These are phyloP conservation scores for Euphrasia arctica DNA, from an alignment of 305 asterid genomes.

Conservation along the genomic window DNA sequence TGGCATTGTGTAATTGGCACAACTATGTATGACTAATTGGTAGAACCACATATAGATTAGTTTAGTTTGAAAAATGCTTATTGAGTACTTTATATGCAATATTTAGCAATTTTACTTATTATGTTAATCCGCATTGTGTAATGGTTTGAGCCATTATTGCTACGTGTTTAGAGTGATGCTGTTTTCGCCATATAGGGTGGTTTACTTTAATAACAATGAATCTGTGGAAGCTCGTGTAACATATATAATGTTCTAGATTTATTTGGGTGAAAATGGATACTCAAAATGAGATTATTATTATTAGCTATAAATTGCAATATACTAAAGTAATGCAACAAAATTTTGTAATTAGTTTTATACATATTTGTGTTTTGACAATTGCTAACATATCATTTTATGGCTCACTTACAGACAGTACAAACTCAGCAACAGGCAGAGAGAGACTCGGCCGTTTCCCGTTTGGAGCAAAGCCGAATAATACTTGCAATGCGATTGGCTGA, in stretches of 20 bases:
- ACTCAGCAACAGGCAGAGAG: constrained; percentile 79
- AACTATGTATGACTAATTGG: background rate
- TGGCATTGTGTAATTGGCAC: background rate
- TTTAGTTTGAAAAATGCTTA: background rate
- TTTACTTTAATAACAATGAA: background rate
- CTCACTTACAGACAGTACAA: constrained; percentile 63
- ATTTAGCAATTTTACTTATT: background rate
- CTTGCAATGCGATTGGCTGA: constrained; percentile 93
- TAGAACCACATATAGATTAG: constrained; percentile 1
- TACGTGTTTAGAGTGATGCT: background rate
- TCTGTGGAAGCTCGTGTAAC: background rate
- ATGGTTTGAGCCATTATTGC: background rate
- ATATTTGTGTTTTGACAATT: background rate
- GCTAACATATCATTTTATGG: constrained; percentile 7
- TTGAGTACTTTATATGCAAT: background rate
- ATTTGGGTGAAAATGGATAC: background rate
- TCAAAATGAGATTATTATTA: background rate
- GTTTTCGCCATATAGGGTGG: background rate
- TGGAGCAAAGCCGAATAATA: constrained; percentile 83
- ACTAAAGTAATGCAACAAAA: background rate
- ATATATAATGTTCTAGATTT: background rate
- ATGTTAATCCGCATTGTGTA: background rate
- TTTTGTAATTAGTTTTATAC: background rate
- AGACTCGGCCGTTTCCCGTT: constrained; percentile 79
- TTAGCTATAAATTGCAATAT: background rate